These are phyloP conservation scores for Elymus sibiricus DNA, from an alignment of 176 grass and related monocot species.

Conservation along the genomic window DNA sequence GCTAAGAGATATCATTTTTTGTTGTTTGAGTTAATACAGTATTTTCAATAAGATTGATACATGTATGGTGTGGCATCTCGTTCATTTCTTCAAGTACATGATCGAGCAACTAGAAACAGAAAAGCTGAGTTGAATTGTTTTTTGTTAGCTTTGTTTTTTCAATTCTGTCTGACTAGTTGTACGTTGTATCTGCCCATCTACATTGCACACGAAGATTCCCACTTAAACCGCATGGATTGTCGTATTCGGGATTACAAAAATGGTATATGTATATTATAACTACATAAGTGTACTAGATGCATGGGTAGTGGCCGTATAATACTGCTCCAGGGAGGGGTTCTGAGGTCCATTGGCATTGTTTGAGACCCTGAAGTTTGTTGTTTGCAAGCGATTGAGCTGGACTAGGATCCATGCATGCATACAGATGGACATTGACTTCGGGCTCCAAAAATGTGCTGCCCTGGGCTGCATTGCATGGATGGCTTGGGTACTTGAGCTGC, in stretches of 20 bases:
- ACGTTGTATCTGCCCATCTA: not conserved
- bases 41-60: too few species aligned
- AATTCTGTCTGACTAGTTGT: not conserved
- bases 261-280: not conserved
- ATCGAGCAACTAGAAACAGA: not conserved
- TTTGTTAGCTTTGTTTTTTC: not conserved
- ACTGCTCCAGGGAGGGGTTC: not conserved
- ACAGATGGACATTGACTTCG: not conserved
- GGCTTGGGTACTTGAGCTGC: not conserved
- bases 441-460: not conserved
- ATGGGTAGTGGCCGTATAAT: not conserved
- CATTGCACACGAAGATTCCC: not conserved
- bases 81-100: not conserved
- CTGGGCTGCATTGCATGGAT: not conserved
- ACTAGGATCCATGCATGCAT: not conserved
- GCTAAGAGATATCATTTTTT: too few species aligned
- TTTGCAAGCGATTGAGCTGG: slow-evolving; percentile 6
- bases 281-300: not conserved
- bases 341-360: not conserved
- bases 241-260: not conserved
- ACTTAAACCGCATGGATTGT: not conserved
- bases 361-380: not conserved
- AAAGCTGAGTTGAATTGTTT: not conserved
- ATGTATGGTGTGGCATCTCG: too few species aligned
- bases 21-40: too few species aligned